Evolutionary conservation across 805 yeast genomes (phyloP), one percentile per base, ranked within the genome.

Genomic region (Candida xyloterini): DNA sequence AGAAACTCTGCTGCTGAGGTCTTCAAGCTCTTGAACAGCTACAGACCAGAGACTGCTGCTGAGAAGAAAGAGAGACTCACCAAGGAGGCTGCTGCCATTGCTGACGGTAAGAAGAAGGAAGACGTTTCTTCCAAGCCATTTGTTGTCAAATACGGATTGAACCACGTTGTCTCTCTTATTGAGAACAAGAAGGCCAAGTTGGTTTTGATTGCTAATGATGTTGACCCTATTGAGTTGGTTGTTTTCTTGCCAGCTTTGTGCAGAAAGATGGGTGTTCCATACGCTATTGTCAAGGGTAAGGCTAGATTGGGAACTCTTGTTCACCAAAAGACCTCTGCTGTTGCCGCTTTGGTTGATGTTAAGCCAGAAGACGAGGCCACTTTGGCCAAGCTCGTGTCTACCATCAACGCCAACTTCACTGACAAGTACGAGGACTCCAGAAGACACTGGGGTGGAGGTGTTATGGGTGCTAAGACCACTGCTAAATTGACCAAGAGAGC

Each of bases 401-500:
- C 96, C 67, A 79, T 90, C 71, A 80, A 85, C 75, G 82, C 93
- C 59, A 86, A 85, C 93, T 90, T 82, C 73, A 68, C 72, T 60
- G 93, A 85, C 67, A 86, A 87, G 74, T 85, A 81, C 84, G 96
- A 89, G 67, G 96, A 89, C 60, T 64, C 76, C 67, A 89, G 95
- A 81, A 87, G 86, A 76, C 95, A 86, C 84, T 89, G 97, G 97
- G 96, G 96, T 81, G 97, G 97, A 80, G 97, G 97, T 79, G 67
- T 86, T 73, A 75, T 90, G 78, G 95, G 96, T 71, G 73, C 84
- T 62, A 90, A 89, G 79, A 88, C 96, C 65, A 77, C 76, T 65
- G 90, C 81, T 66, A 87, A 84, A 78, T 66, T 69, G 52, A 88
- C 76, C 59, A 85, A 84, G 82, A 80, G 70, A 65, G 81, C 78